Conservation (phyloP, 2,329 filamentous ascomycete species). For the Xylariaceae sp. region DNA sequence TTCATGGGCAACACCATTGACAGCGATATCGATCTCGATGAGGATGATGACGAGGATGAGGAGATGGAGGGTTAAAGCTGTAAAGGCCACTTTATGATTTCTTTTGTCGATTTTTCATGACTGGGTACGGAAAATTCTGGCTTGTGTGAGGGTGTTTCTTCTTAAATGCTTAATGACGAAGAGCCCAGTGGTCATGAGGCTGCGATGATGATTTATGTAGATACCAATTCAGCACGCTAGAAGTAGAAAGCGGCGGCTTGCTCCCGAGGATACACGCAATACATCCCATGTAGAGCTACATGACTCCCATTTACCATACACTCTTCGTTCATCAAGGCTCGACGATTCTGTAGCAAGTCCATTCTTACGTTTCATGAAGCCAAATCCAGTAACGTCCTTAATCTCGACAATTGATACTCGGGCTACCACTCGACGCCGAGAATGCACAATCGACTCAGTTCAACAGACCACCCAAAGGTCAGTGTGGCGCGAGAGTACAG, state of each 20-base stretch:
- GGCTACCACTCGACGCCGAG: slow-evolving; percentile 50
- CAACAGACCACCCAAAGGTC: slow-evolving; percentile 60
- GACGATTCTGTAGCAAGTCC: no score
- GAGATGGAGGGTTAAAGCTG: slow-evolving; percentile 37
- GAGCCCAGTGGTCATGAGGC: slow-evolving; percentile 18
- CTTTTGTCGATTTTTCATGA: slow-evolving; percentile 20
- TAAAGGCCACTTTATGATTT: slow-evolving; percentile 10
- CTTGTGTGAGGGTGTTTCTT: slow-evolving; percentile 12
- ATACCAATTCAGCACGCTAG: slow-evolving; percentile 32
- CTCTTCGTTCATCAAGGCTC: neutral
- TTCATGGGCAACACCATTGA: slow-evolving; percentile 38
- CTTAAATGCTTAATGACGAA: slow-evolving; percentile 24
- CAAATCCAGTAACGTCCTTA: neutral
- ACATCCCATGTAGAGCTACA: neutral
- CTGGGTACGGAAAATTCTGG: slow-evolving; percentile 23
- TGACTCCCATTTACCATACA: neutral
- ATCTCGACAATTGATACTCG: neutral
- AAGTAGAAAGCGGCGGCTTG: slow-evolving; percentile 9
- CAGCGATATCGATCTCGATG: slow-evolving; percentile 36
- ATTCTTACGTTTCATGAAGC: neutral
- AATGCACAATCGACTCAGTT: slow-evolving; percentile 48
- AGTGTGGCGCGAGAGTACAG: slow-evolving; percentile 59
- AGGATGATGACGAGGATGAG: slow-evolving; percentile 39
- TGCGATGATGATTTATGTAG: slow-evolving; percentile 32
- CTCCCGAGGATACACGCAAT: slow-evolving; percentile 17